Evolutionary conservation across 805 yeast genomes (phyloP), one percentile per base, ranked within the genome.

Genomic region (Metschnikowia santaceciliae): DNA sequence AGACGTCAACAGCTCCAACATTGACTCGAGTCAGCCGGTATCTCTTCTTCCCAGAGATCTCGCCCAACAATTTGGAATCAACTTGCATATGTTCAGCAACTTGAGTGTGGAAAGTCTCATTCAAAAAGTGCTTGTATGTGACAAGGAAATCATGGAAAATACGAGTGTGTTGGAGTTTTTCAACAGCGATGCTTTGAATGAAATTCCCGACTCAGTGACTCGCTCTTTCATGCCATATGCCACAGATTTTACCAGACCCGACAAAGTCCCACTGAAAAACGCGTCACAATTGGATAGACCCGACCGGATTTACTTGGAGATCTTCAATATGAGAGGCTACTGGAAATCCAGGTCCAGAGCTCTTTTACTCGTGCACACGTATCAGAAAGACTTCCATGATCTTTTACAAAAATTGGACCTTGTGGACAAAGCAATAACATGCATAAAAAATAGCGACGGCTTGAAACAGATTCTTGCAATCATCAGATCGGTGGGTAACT

Each of bases 401-500:
- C 66, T 87, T 30, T 73, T 77, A 7, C 62, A 61, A 40, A 84
- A 84, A 58, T 66, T 87, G 57, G 75, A 79, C 50, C 62, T 77
- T 42, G 70, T 94, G 33, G 97, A 91, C 59, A 76, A 75, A 20
- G 97, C 97, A 0, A 82, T 84, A 39, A 79, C 78, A 38, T 76
- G 83, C 40, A 75, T 92, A 36, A 79, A 80, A 54, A 74, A 77
- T 23, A 88, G 96, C 1, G 79, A 78, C 15, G 81, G 82, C 47
- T 75, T 95, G 62, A 80, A 83, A 54, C 79, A 81, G 49, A 83
- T 94, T 14, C 79, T 95, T 61, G 90, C 88, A 50, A 82, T 94
- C 43, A 92, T 94, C 54, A 74, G 91, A 55, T 84, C 91, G 3
- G 94, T 94, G 46, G 99, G 99, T 52, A 94, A 94, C 66, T 92